phyloP scores from a whole-genome alignment of 129 eudicot species.

The Flaveria brownii region DNA sequence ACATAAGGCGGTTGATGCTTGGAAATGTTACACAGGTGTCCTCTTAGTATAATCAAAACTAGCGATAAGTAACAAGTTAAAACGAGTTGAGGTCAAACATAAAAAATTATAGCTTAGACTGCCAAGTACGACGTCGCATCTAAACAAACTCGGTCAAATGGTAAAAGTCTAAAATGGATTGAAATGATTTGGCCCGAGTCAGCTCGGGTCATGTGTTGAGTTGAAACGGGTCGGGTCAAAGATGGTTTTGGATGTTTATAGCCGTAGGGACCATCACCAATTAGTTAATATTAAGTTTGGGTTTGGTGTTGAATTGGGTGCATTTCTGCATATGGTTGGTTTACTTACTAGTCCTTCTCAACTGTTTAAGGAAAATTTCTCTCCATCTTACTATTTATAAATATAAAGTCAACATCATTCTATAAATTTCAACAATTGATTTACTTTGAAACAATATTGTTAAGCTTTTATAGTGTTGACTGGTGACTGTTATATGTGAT shows the following conservation, averaged over 20 bases:
- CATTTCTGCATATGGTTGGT: constrained; percentile 19
- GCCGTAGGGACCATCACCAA: not conserved
- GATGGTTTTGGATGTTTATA: constrained; percentile 3
- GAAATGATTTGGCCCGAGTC: not conserved
- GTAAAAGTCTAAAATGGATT: not conserved
- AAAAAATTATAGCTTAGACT: not conserved
- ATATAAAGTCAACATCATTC: constrained; percentile 10
- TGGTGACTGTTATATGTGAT: not conserved
- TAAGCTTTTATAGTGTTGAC: not conserved
- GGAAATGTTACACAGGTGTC: constrained; percentile 10
- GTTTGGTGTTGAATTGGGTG: constrained; percentile 14
- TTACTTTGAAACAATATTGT: not conserved
- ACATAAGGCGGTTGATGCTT: too few relatives aligned
- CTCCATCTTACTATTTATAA: constrained; percentile 19
- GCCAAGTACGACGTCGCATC: not conserved
- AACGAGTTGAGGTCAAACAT: not conserved
- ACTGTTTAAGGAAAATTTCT: constrained; percentile 17
- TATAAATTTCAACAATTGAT: not conserved
- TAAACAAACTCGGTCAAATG: not conserved
- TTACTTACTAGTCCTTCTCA: constrained; percentile 28
- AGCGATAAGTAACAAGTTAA: not conserved
- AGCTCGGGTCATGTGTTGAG: not conserved
- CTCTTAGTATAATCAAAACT: not conserved
- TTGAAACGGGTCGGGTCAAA: constrained; percentile 7
- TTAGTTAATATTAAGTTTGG: constrained; percentile 16